phyloP scores from a whole-genome alignment of 768 basidiomycete species.

The Termitomyces sp. region DNA sequence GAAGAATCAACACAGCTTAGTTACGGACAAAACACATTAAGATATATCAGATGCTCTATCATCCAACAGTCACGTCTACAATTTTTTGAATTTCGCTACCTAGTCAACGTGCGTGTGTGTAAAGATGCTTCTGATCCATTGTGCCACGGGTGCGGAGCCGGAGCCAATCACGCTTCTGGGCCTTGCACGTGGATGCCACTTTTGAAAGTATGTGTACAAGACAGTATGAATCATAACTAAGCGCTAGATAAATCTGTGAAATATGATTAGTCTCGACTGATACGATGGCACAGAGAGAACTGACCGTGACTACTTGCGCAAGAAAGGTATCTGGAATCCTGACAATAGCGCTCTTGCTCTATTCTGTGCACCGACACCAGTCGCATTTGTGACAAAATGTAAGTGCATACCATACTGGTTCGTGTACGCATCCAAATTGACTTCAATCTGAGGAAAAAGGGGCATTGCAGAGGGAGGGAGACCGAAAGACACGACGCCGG shows the following conservation, averaged over 20 bases:
- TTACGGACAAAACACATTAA: too few species aligned
- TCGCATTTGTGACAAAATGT: slow-evolving; percentile 86
- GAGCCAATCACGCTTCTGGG: too few species aligned
- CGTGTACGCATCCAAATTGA: slow-evolving; percentile 88
- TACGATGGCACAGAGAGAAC: neutral
- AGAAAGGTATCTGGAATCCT: slow-evolving; percentile 90
- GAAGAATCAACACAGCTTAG: too few species aligned
- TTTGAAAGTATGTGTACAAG: too few species aligned
- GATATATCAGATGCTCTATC: too few species aligned
- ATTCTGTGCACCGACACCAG: slow-evolving; percentile 87
- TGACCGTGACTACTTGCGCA: slow-evolving; percentile 28
- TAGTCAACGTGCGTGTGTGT: too few species aligned
- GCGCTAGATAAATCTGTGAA: neutral
- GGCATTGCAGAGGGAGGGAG: slow-evolving; percentile 79
- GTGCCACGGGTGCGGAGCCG: too few species aligned
- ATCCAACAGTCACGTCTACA: too few species aligned
- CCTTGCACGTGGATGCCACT: too few species aligned
- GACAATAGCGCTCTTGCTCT: slow-evolving; percentile 81
- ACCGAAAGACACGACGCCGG: slow-evolving; percentile 88
- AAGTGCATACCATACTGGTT: slow-evolving; percentile 87
- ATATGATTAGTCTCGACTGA: neutral
- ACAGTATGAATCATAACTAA: neutral
- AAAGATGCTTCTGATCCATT: too few species aligned
- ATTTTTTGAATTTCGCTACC: too few species aligned
- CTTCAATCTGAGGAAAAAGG: slow-evolving; percentile 94